Conservation (phyloP, 1,284 basidiomycete genomes). For the Boletellus dicymbophilus region DNA sequence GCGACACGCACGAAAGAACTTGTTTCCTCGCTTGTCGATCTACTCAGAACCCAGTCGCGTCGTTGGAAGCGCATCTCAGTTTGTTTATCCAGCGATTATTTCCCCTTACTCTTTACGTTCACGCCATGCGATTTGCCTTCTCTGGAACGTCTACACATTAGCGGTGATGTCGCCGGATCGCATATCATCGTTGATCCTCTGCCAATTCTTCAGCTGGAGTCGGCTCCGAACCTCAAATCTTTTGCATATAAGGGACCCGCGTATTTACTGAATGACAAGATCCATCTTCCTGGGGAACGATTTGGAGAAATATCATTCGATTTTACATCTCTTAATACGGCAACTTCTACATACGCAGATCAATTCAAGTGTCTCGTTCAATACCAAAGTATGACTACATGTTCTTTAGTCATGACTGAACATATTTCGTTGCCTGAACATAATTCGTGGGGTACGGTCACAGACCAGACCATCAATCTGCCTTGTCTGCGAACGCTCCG, state of each 20-base stretch:
- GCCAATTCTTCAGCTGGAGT: conserved; percentile 9
- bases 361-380: conserved; percentile 2
- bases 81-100: conserved; percentile 6
- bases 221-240: conserved; percentile 15
- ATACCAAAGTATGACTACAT: conserved; percentile 19
- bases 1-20: conserved; percentile 6
- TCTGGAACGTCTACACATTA: conserved; percentile 9
- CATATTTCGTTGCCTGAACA: background rate
- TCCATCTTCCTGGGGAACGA: conserved; percentile 11
- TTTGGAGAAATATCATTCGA: conserved; percentile 15
- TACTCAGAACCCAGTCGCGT: conserved; percentile 7
- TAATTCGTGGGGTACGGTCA: too few relatives aligned
- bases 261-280: background rate
- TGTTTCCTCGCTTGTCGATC: conserved; percentile 7
- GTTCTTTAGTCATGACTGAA: conserved; percentile 14
- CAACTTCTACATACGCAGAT: too few relatives aligned
- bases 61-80: conserved; percentile 21
- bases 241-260: conserved; percentile 13
- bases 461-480: conserved; percentile 3
- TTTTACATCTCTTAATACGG: conserved; percentile 5
- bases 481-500: conserved; percentile 15
- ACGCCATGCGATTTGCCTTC: conserved; percentile 14
- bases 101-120: conserved; percentile 11
- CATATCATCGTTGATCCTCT: background rate
- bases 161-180: background rate